Conservation (phyloP, 2,329 filamentous ascomycete species). For the Colletotrichum sojae region DNA sequence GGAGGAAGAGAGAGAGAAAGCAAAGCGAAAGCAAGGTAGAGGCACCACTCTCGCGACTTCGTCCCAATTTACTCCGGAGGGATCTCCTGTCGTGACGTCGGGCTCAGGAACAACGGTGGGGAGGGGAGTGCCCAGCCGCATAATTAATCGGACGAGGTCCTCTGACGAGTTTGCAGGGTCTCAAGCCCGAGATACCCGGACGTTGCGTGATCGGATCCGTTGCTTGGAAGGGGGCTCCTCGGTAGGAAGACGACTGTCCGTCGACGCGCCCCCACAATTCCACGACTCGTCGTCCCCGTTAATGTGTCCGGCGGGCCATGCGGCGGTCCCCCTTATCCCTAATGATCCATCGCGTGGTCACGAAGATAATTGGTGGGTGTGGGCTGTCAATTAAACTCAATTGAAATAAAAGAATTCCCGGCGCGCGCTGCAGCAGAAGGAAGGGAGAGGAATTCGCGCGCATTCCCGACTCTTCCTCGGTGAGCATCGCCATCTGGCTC, state of each 20-base stretch:
- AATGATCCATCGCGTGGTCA: neutral
- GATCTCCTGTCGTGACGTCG: constrained; percentile 24
- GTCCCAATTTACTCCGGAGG: constrained; percentile 18
- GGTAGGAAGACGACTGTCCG: neutral
- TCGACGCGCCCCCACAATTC: constrained; percentile 1
- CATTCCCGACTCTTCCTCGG: no score
- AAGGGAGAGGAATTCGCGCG: no score
- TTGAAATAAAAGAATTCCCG: neutral
- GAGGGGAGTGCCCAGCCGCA: neutral
- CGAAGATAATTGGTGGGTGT: neutral
- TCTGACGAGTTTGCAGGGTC: neutral
- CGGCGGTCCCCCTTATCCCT: neutral
- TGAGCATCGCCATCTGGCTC: no score
- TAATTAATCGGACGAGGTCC: no score
- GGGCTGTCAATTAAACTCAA: constrained; percentile 20
- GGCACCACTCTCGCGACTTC: constrained; percentile 9
- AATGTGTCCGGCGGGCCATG: constrained; percentile 21
- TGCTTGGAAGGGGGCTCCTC: neutral
- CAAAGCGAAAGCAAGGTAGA: neutral
- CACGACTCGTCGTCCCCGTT: constrained; percentile 18
- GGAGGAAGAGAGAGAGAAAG: neutral
- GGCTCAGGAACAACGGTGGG: neutral
- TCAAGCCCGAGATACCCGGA: constrained; percentile 28
- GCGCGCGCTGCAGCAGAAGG: neutral
- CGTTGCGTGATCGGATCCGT: constrained; percentile 30